Conservation (phyloP, 2,329 filamentous ascomycete genomes). For the Colletotrichum limetticola region DNA sequence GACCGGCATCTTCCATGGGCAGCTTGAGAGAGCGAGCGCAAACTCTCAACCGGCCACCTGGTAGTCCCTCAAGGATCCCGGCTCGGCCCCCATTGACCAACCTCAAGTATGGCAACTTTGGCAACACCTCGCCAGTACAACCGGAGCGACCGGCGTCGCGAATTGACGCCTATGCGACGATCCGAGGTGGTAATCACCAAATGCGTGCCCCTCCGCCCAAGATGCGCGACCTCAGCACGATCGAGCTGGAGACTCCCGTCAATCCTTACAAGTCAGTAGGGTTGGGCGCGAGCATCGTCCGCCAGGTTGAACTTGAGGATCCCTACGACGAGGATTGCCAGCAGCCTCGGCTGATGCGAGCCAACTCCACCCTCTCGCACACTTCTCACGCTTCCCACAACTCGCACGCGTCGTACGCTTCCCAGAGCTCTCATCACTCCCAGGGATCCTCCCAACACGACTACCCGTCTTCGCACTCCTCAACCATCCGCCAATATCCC, state of each 20-base stretch:
- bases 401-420: conserved; percentile 41
- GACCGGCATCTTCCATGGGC: conserved; percentile 25
- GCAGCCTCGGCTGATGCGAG: conserved; percentile 49
- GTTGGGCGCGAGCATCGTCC: conserved; percentile 65
- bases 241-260: conserved; percentile 61
- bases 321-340: conserved; percentile 76
- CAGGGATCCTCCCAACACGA: conserved; percentile 48
- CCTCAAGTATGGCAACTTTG: conserved; percentile 75
- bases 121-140: conserved; percentile 85
- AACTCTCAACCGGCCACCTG: conserved; percentile 43
- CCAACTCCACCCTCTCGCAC: conserved; percentile 53
- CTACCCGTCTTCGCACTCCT: conserved; percentile 48
- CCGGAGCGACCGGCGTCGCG: conserved; percentile 53
- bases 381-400: conserved; percentile 44
- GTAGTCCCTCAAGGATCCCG: conserved; percentile 76
- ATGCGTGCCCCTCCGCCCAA: conserved; percentile 83
- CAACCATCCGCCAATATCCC: conserved; percentile 53
- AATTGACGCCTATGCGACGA: conserved; percentile 49
- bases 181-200: conserved; percentile 63
- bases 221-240: conserved; percentile 81
- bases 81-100: conserved; percentile 76
- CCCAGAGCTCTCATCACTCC: conserved; percentile 43
- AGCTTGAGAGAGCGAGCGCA: conserved; percentile 36
- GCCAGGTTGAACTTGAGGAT: conserved; percentile 79
- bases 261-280: conserved; percentile 61